Evolutionary conservation across 2,329 filamentous ascomycete species (phyloP), one percentile per base, ranked within the genome.

Genomic region (Plectosphaerella sp.): DNA sequence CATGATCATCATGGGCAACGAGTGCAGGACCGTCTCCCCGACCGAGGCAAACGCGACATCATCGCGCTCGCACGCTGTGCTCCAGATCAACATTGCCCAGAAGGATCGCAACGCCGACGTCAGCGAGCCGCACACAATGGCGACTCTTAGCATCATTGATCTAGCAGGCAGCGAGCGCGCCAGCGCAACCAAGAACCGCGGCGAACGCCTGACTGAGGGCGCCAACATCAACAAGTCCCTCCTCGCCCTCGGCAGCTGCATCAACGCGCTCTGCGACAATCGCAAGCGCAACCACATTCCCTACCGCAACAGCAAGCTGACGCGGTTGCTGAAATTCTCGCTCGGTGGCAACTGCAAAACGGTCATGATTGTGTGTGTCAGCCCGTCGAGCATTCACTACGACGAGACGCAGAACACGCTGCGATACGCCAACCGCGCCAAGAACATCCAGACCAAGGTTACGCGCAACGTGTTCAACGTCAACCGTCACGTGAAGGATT

Each of bases 221-320:
- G 94, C 94, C 62, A 99, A 99, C 71, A 99, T 99, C 82, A 99
- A 99, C 82, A 97, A 97, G 67, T 99, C 94, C 2, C 79, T 99
- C 3, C 83, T 99, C 15, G 93, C 94, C 0, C 76, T 99, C 9
- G 94, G 94, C 56, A 93, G 93, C 70, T 99, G 94, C 72, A 99
- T 99, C 78, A 99, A 99, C 63, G 95, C 94, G 5, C 84, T 99
- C 15, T 99, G 94, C 72, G 94, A 99, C 65, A 84, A 89, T 5
- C 84, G 91, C 49, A 96, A 94, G 72, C 87, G 84, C 58, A 94
- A 95, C 59, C 94, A 99, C 69, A 89, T 99, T 14, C 94, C 94
- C 1, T 99, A 99, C 73, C 85, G 94, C 61, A 97, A 99, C 73
- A 97, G 93, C 58, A 99, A 97, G 65, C 85, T 99, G 51, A 99